Evolutionary conservation across 225 moss, liverwort and hornwort species (phyloP), one percentile per base, ranked within the genome.

Genomic region (Rhytidiadelphus loreus): DNA sequence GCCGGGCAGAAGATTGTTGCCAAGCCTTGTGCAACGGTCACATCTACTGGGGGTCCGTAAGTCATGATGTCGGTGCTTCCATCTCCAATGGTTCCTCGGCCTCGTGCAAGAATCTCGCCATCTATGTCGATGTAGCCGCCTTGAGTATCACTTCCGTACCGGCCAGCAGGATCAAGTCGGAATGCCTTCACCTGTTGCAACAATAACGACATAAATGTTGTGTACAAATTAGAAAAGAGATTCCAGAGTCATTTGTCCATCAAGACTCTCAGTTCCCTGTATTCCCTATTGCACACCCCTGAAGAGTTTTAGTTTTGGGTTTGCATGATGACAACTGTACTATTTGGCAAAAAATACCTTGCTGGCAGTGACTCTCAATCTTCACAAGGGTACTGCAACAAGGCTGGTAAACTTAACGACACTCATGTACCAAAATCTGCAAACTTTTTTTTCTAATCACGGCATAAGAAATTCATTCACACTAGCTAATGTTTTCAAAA

Each of bases 121-220:
- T 97, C 98, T 20, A 98, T 75, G 92, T 98, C 97, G 52, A 97
- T 91, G 86, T 95, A 97, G 41, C 98, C 98, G 61, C 97, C 97
- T 90, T 97, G 92, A 84, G 86, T 85, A 81, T 89, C 81, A 83
- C 92, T 95, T 87, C 95, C 95, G 13, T 95, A 93, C 33, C 92
- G 93, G 16, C 95, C 95, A 43, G 91, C 95, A 50, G 97, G 98
- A 48, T 94, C 90, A 77, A 98, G 88, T 41, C 97, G 96, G 88
- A 98, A 97, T 37, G 97, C 95, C 73, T 95, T 96, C 66, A 97
- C 98, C 98, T 96, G 93, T 62, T 33, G 96, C 95, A 44, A 97
- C 88, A 82, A 39, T 33, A 64, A 61, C 39, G 46, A 61, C 82
- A 72, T 13, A 43, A 55, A 25, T 21, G 9, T 11, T 56, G 4